Base-by-base conservation (phyloP, 345 rosid species). In the Syzygium oleosum region DNA sequence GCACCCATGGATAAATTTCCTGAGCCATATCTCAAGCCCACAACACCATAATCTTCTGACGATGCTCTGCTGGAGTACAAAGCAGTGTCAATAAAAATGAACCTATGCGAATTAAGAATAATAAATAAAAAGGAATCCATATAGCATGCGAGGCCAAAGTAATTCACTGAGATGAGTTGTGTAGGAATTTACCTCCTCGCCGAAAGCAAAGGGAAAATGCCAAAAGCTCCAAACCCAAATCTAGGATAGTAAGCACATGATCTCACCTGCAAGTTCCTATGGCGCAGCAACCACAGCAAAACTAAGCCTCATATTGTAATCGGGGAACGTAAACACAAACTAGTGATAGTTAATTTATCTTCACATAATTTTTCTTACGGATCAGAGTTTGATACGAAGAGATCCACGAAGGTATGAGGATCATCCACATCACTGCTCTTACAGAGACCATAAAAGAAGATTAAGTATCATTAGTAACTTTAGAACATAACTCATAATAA, bases 341-440 rank as follows among this genome's bases (percentile, higher is more conserved):
- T n/a, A 4, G 78, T 59, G 22, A 59, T 22, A 29, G 86, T 53
- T 46, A 55, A 61, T 87, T 9, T 16, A 53, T 52, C 61, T 54
- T 27, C 38, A 55, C 29, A 31, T 46, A 85, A 21, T 19, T 34
- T 55, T 65, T 52, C 94, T 95, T 93, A 97, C 98, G 93, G 98
- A 88, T 96, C 95, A 63, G 94, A 90, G 89, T 89, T 96, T 16
- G 98, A 96, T 54, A 94, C 98, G 55, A 93, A 94, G 85, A 97
- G 91, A 92, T 97, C 99, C 93, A 95, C 85, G 90, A 97, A 97
- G n/a, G 98, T 96, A 92, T 96, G 94, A 86, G 98, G 99, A 92
- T 97, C 95, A 87, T 96, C 95, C 61, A 95, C 89, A 88, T 96
- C 96, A 84, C 99, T 97, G 96, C 89, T 89, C 84, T 90, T 77